Conservation (phyloP, 768 basidiomycete species). For the Pulveroboletus frians region DNA sequence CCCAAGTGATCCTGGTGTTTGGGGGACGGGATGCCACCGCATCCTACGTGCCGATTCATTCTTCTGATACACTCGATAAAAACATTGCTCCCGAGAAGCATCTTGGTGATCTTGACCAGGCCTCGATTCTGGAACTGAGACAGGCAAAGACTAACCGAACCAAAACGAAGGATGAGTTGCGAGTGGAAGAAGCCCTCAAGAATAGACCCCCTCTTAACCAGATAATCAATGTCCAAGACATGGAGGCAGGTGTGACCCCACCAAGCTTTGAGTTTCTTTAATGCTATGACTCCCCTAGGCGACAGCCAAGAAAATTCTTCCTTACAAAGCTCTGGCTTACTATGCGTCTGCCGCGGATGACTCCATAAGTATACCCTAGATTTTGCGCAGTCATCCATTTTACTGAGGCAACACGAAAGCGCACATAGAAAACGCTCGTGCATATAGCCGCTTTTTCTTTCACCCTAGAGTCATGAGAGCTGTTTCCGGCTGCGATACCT, state of each 20-base stretch:
- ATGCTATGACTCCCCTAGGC: conserved; percentile 35
- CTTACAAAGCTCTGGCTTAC: conserved; percentile 73
- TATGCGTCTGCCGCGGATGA: conserved; percentile 87
- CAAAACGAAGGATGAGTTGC: conserved; percentile 65
- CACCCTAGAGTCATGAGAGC: conserved; percentile 73
- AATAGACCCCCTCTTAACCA: conserved; percentile 60
- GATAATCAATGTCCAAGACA: conserved; percentile 73
- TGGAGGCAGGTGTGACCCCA: conserved; percentile 52
- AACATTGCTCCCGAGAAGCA: conserved; percentile 67
- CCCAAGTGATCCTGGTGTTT: conserved; percentile 75
- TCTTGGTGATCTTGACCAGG: conserved; percentile 57
- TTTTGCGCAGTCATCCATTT: conserved; percentile 12
- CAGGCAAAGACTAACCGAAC: conserved; percentile 35
- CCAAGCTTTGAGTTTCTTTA: not conserved
- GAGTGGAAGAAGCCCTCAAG: conserved; percentile 57
- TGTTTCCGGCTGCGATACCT: conserved; percentile 60
- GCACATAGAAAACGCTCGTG: conserved; percentile 62
- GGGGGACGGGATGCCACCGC: conserved; percentile 82
- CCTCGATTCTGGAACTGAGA: conserved; percentile 37
- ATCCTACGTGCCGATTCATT: conserved; percentile 78
- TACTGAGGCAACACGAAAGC: conserved; percentile 35
- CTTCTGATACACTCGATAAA: conserved; percentile 72
- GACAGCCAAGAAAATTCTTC: conserved; percentile 67
- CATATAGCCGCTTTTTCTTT: conserved; percentile 86
- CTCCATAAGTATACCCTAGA: conserved; percentile 56